Evolutionary conservation across 2,329 filamentous ascomycete genomes (phyloP).

Genomic region (Pyricularia grisea): DNA sequence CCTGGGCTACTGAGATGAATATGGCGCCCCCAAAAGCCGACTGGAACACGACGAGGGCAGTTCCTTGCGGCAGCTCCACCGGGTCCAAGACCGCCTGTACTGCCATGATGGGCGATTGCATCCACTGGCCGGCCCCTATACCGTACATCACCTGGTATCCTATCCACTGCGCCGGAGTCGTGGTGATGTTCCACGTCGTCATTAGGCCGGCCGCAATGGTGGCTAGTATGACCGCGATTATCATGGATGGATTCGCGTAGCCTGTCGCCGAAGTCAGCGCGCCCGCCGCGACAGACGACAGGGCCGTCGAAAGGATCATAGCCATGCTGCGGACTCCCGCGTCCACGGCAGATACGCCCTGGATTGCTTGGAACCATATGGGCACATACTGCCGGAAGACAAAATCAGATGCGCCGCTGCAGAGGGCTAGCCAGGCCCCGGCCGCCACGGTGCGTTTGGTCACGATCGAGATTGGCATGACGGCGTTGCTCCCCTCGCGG

Average conservation of each 20-base stretch:
- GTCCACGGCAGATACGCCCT: constrained; percentile 39
- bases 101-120: not conserved
- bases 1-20: not conserved
- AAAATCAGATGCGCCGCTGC: constrained; percentile 27
- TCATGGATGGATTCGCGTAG: constrained; percentile 51
- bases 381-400: constrained; percentile 41
- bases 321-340: constrained; percentile 50
- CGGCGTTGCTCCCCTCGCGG: constrained; percentile 43
- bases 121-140: constrained; percentile 48
- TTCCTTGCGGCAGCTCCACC: not conserved
- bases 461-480: constrained; percentile 45
- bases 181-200: constrained; percentile 40
- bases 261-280: constrained; percentile 40
- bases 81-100: not conserved
- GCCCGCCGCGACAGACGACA: constrained; percentile 38
- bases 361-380: constrained; percentile 49
- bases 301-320: constrained; percentile 43
- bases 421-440: not conserved
- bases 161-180: constrained; percentile 44
- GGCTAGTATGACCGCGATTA: constrained; percentile 38
- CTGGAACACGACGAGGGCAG: not conserved
- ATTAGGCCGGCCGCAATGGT: constrained; percentile 46
- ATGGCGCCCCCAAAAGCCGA: not conserved
- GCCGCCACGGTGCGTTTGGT: constrained; percentile 41
- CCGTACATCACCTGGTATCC: constrained; percentile 50